A percentile compares a stretch with the other conserved stretches of the same genome.
Conservation (phyloP, 2,329 filamentous ascomycete genomes). For the Alternaria gansuensis region DNA sequence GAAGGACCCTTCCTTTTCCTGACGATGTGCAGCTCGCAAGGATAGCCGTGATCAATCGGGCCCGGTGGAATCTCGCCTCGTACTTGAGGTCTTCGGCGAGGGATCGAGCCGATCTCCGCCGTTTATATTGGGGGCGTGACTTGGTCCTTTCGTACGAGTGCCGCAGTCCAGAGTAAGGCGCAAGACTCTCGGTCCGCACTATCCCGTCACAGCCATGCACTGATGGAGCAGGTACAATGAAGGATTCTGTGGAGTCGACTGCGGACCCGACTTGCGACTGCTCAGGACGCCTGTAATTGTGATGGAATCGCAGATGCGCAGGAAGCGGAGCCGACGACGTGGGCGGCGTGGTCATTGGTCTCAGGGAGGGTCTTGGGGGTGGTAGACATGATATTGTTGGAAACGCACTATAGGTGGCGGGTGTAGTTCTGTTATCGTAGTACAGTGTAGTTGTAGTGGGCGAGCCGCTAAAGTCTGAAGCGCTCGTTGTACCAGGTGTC, state of each 20-base stretch:
- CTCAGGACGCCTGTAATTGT: constrained; percentile 31
- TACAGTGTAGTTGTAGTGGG: constrained; percentile 20
- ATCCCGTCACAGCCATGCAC: constrained; percentile 45
- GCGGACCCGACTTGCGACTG: constrained; percentile 29
- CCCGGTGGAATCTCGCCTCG: constrained; percentile 27
- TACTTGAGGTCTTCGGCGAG: constrained; percentile 20
- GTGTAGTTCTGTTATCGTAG: constrained; percentile 22
- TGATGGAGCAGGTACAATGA: constrained; percentile 19
- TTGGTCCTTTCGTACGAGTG: constrained; percentile 13
- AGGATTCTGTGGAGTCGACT: constrained; percentile 22
- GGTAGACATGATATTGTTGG: constrained; percentile 22
- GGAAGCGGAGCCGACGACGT: constrained; percentile 33
- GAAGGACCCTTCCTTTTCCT: constrained; percentile 23
- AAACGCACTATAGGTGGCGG: constrained; percentile 14
- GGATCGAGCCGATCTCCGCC: constrained; percentile 15
- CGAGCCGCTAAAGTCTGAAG: constrained; percentile 17
- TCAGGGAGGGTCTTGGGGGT: constrained; percentile 29
- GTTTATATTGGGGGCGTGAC: constrained; percentile 5
- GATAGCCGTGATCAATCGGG: constrained; percentile 23
- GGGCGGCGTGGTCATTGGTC: constrained; percentile 37
- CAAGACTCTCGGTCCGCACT: constrained; percentile 32
- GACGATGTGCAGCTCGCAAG: constrained; percentile 21
- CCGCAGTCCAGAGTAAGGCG: constrained; percentile 26
- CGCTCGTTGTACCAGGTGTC: constrained; percentile 20
- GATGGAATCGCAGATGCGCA: constrained; percentile 33